Conservation (phyloP, 1,284 basidiomycete genomes). For the Tetrapyrgos nigripes region DNA sequence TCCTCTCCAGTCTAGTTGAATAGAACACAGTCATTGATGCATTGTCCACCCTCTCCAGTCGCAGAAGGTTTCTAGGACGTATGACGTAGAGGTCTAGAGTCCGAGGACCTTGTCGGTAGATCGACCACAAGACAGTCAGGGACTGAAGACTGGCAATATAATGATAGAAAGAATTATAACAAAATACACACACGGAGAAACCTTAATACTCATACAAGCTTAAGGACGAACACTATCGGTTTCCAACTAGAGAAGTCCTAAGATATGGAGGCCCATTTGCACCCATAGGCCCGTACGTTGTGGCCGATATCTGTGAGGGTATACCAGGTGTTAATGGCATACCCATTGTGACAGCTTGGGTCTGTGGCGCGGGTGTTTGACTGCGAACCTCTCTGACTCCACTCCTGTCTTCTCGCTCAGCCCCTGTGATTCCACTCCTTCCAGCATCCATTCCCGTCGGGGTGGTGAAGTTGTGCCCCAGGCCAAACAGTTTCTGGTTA, state of each 20-base stretch:
- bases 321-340: conserved; percentile 54
- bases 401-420: conserved; percentile 76
- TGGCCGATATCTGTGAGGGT: conserved; percentile 54
- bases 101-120: neutral
- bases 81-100: neutral
- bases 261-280: conserved; percentile 63
- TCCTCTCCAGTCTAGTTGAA: neutral
- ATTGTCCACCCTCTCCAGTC: neutral
- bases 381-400: conserved; percentile 60
- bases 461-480: conserved; percentile 75
- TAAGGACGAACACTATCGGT: conserved; percentile 49
- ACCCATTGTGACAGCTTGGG: conserved; percentile 44
- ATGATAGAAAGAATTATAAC: neutral
- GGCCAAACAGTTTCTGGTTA: conserved; percentile 79
- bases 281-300: conserved; percentile 65
- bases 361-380: conserved; percentile 55
- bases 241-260: conserved; percentile 66
- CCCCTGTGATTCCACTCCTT: conserved; percentile 70
- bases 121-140: neutral
- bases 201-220: conserved; percentile 7
- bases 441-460: conserved; percentile 66
- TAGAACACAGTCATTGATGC: no score
- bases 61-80: neutral
- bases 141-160: neutral
- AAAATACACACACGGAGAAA: conserved; percentile 5